Evolutionary conservation across 2,329 filamentous ascomycete species (phyloP), one percentile per base, ranked within the genome.

Genomic region (Colletotrichum paranaense): DNA sequence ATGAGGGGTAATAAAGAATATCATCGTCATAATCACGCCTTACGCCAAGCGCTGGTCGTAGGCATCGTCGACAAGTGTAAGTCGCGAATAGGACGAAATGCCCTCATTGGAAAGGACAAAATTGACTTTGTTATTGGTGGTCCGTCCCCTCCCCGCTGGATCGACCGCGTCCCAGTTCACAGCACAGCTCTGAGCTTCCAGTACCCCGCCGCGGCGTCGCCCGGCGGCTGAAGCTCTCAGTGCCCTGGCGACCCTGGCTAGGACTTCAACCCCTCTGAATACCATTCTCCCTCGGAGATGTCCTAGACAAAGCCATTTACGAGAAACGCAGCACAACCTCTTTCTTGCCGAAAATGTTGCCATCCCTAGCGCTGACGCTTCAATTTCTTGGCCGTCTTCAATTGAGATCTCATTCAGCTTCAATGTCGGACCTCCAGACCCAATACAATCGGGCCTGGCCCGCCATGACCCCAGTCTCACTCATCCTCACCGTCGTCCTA

Each of bases 271-370:
- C 24, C 11, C 12, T 28, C 7, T n/a, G 42, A 12, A 3, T 28
- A 3, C 32, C 5, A 32, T 19, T 30, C 35, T 49, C 64, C 59
- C 59, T 68, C 66, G 32, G 66, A 69, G 59, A 72, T 63, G 32
- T 56, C 46, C 55, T 26, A 55, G 28, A 58, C 66, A 46, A 3
- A 11, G 65, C 11, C 26, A 58, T 8, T 59, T 8, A 12, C 42
- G 19, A 35, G 53, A 63, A 67, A 70, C 35, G 62, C 12, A 28
- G 11, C 16, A n/a, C n/a, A n/a, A 58, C 42, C 19, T 49, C 42
- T n/a, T 49, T 32, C 4, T n/a, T 3, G 32, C 64, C 35, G 1
- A 28, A 67, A 62, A 68, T 58, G 35, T 52, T 38, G 35, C 16
- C 42, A 60, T 62, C 62, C 19, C 28, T 38, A 53, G 46, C 32